phyloP scores from a whole-genome alignment of 225 moss, liverwort and hornwort genomes.

The Climacium dendroides region DNA sequence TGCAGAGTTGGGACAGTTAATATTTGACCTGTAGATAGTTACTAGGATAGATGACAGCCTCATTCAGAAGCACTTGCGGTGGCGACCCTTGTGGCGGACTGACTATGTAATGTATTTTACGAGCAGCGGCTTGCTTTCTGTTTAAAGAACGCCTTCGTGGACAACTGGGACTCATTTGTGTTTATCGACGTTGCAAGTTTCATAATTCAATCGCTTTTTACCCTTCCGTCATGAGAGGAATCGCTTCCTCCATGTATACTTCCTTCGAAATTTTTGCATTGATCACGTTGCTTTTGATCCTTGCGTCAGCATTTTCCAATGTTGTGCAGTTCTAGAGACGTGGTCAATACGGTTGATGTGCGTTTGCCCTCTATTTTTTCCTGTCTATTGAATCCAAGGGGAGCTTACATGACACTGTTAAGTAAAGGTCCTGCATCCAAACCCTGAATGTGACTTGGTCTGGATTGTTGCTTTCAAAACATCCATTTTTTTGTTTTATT shows the following conservation, averaged over 20 bases:
- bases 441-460: neutral
- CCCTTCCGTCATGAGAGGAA: neutral
- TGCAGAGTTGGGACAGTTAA: slow-evolving; percentile 48
- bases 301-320: neutral
- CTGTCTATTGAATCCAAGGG: neutral
- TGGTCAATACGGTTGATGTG: neutral
- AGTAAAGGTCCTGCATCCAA: neutral
- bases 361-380: neutral
- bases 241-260: neutral
- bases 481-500: neutral
- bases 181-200: neutral
- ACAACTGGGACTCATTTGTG: neutral
- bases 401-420: neutral
- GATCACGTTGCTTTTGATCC: neutral
- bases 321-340: neutral
- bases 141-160: slow-evolving; percentile 8
- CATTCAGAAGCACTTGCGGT: slow-evolving; percentile 25
- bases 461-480: neutral
- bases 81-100: slow-evolving; percentile 34
- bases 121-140: slow-evolving; percentile 33
- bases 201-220: neutral
- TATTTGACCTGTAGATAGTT: slow-evolving; percentile 47
- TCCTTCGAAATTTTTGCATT: neutral
- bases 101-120: slow-evolving; percentile 42
- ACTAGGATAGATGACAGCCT: slow-evolving; percentile 10